Percentiles rank a stretch among this genome's conserved stretches.
Evolutionary conservation across 345 rosid species (phyloP).

Genomic region (Luvunga scandens): DNA sequence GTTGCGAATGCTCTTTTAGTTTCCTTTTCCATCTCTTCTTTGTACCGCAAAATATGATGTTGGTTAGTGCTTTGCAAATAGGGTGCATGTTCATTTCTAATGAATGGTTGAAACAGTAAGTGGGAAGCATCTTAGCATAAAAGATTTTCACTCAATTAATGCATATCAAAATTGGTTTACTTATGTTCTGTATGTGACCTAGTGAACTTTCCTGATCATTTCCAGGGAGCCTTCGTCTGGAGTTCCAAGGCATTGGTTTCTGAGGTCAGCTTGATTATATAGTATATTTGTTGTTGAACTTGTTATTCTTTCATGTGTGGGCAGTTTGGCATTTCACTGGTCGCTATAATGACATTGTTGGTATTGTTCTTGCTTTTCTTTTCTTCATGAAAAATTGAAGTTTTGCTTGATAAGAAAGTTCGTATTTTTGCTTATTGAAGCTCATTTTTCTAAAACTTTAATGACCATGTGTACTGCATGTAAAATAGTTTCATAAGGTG

Average conservation of each 20-base stretch:
- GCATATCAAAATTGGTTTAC: not conserved
- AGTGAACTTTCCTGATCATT: conserved; percentile 18
- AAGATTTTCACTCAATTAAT: not conserved
- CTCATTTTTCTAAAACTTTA: not conserved
- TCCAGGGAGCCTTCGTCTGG: conserved; percentile 94
- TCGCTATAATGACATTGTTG: not conserved
- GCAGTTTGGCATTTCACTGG: not conserved
- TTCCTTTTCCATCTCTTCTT: not conserved
- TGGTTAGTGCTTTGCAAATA: not conserved
- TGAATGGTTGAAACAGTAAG: not conserved
- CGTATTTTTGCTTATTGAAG: not conserved
- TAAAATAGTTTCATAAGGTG: not conserved
- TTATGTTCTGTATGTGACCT: conserved; percentile 12
- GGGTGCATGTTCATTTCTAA: not conserved
- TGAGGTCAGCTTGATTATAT: conserved; percentile 55
- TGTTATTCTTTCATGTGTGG: not conserved
- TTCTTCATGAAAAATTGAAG: not conserved
- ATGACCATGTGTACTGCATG: not conserved
- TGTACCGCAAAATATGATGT: not conserved
- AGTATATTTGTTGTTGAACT: not conserved
- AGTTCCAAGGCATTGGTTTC: conserved; percentile 85
- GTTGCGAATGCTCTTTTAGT: not conserved
- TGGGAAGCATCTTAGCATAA: not conserved
- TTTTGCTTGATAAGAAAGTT: not conserved
- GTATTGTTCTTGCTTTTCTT: not conserved